Conservation (phyloP, 768 basidiomycete genomes). For the Kwoniella dejecticola region DNA sequence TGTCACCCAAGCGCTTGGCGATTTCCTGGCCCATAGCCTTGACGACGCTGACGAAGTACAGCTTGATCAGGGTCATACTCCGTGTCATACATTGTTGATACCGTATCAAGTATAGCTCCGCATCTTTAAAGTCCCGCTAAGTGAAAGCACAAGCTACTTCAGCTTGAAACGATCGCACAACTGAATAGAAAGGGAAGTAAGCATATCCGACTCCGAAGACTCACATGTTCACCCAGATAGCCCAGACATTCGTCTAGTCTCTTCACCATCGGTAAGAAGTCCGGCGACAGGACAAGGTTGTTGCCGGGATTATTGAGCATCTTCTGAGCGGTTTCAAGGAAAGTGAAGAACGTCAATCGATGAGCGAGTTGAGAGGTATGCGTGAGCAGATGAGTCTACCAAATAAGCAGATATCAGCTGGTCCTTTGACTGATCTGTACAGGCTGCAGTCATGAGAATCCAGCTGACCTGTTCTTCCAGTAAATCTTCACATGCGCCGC, state of each 20-base stretch:
- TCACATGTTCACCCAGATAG: constrained; percentile 80
- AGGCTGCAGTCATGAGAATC: not conserved
- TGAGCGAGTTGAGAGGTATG: constrained; percentile 79
- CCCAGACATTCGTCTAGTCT: constrained; percentile 92
- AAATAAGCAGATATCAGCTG: not conserved
- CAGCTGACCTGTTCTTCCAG: constrained; percentile 80
- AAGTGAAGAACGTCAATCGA: constrained; percentile 88
- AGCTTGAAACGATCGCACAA: too few relatives aligned
- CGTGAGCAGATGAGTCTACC: constrained; percentile 73
- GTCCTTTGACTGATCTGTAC: not conserved
- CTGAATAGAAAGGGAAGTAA: too few relatives aligned
- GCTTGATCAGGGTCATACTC: constrained; percentile 96
- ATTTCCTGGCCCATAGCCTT: constrained; percentile 77
- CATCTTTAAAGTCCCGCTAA: constrained; percentile 87
- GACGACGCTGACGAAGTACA: constrained; percentile 88
- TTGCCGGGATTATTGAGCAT: constrained; percentile 95
- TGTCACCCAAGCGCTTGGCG: constrained; percentile 71
- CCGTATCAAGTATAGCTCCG: constrained; percentile 89
- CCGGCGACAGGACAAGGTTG: constrained; percentile 81
- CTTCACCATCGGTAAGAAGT: constrained; percentile 95
- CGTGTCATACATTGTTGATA: constrained; percentile 98
- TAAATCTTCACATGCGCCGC: constrained; percentile 85
- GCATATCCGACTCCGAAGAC: too few relatives aligned
- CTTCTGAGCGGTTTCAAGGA: constrained; percentile 86
- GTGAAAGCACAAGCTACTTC: too few relatives aligned